Evolutionary conservation across 73 alveolate genomes (phyloP), one percentile per base, ranked within the genome.

Genomic region (Paraurostyla sp.): DNA sequence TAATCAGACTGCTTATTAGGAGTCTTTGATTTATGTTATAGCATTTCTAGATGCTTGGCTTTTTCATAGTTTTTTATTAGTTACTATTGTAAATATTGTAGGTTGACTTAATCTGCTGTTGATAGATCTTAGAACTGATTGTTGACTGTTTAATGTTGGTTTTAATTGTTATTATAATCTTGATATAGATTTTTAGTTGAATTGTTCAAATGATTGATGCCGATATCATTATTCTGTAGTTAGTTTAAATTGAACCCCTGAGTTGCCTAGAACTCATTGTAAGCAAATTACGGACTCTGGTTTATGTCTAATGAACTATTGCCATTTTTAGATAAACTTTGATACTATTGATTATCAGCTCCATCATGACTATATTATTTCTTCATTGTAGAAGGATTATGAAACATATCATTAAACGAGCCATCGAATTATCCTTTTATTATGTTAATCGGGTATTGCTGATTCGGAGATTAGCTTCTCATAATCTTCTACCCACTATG

Each of bases 31-130:
- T 33, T 9, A 29, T 29, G 6, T 60, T 60, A 23, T 30, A 6
- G 50, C 25, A 60, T 4, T 16, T 69, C 62, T 40, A 69, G 35
- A 29, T 69, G 29, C 23, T 32, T 38, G 29, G 84, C 84, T 43
- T 69, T 69, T 69, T 69, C 84, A 43, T 41, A 69, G 40, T 69
- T 69, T 15, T 40, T 36, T 16, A 69, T 69, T 23, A 69, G 40
- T 32, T 69, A 40, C 42, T 69, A n/a, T 25, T 69, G 23, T 7
- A 69, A 23, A n/a, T 69, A 41, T 16, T 15, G 15, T 3, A 36
- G 29, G 2, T 27, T 11, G 3, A 9, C 18, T 36, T 62, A 11
- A 32, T 62, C 80, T 22, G 13, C 25, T 15, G 13, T n/a, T 27
- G 57, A 13, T 46, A 15, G 57, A 18, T 46, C 57, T 15, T 46